A percentile compares a stretch with the other conserved stretches of the same genome.
Evolutionary conservation across 495 filamentous ascomycete species (phyloP).

Genomic region (Xylaria castorea): DNA sequence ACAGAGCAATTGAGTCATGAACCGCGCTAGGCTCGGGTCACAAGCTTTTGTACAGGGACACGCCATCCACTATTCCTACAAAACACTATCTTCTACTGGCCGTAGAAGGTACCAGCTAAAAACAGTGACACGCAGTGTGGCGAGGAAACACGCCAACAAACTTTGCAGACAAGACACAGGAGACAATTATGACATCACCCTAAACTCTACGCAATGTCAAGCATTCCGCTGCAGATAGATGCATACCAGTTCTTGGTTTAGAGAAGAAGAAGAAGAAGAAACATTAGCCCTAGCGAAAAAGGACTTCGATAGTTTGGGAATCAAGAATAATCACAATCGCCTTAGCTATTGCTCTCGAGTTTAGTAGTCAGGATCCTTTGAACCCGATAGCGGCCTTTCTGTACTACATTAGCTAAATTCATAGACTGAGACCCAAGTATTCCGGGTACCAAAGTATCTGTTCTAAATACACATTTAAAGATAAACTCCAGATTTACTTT

Average conservation of each 20-base stretch:
- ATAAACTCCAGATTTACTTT: not conserved
- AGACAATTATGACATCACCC: not conserved
- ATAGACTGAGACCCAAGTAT: not conserved
- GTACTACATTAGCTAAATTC: not conserved
- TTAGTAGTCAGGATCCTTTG: not conserved
- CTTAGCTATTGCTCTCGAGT: not conserved
- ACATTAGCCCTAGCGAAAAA: not conserved
- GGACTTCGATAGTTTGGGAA: not conserved
- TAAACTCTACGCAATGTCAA: not conserved
- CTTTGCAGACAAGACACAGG: not conserved
- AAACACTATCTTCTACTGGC: not conserved
- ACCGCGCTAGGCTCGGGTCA: conserved; percentile 19
- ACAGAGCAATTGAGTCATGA: conserved; percentile 15
- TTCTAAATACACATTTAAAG: not conserved
- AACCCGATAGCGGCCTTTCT: not conserved
- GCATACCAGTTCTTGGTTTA: not conserved
- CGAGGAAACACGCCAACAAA: not conserved
- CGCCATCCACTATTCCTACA: conserved; percentile 1
- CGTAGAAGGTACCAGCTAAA: not conserved
- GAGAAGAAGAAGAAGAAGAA: not conserved
- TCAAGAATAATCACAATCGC: not conserved
- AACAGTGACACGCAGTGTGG: not conserved
- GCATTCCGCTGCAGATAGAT: not conserved
- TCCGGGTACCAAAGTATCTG: not conserved
- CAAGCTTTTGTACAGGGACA: conserved; percentile 13